Base-by-base conservation (phyloP, 768 basidiomycete genomes). In the Phanerochaete carnosa region DNA sequence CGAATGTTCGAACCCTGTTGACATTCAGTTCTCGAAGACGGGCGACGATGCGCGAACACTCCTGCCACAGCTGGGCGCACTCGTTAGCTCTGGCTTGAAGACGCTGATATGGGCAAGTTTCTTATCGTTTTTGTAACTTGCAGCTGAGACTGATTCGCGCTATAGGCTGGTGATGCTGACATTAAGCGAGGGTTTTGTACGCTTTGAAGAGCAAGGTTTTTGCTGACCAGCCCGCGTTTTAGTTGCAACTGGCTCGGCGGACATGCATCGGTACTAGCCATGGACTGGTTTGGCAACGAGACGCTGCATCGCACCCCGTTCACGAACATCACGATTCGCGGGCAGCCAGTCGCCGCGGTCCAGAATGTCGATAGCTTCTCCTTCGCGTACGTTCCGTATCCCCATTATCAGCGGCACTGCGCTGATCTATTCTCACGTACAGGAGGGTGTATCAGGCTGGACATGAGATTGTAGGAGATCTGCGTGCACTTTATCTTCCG, bases 321-420 rank as follows among this genome's bases (percentile, higher is more conserved):
- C 16, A 77, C 64, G 4, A 86, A 86, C 61, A 86, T 88, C 74
- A 86, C 86, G 0, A 78, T 88, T 28, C 55, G 77, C 37, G 83
- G 80, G 1, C 71, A 68, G 5, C 64, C 83, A 0, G 80, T 88
- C 4, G 87, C 84, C 0, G 81, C 84, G 0, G 77, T 87, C 19
- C 80, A 85, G 67, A 87, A 87, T 54, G 81, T 88, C 33, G 84
- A 83, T 62, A 85, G 85, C 60, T 87, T 88, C 66, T 76, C 83
- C 0, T 89, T 88, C 69, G 87, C 85, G 85, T 87, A 59, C 65
- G 85, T 2, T 9, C 45, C 37, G n/a, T 33, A 13, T 33, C 23
- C 22, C 28, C 45, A 35, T 22, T 19, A 5, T 22, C 28, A 30
- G 26, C 12, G 33, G 32, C 16, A 8, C 37, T 32, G 29, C 9